Percentiles rank a stretch among this genome's conserved stretches.
phyloP scores from a whole-genome alignment of 2,329 filamentous ascomycete species.

The Chaetomium strumarium region DNA sequence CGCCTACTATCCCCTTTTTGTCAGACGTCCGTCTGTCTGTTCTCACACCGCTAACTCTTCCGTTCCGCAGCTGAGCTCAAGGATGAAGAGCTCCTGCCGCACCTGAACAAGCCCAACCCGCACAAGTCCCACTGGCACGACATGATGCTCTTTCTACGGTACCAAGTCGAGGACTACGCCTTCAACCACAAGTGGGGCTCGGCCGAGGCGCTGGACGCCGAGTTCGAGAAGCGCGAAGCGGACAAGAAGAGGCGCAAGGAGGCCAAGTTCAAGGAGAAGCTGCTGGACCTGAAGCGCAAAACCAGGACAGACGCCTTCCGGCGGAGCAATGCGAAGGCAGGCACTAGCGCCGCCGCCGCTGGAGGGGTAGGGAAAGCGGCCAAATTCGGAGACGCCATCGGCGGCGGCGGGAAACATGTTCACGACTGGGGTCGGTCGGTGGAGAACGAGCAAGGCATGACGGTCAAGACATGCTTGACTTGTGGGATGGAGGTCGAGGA shows the following conservation, averaged over 20 bases:
- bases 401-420: slow-evolving; percentile 64
- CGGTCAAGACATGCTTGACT: slow-evolving; percentile 69
- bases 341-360: slow-evolving; percentile 32
- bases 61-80: slow-evolving; percentile 69
- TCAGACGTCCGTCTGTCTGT: neutral
- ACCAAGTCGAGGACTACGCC: slow-evolving; percentile 91
- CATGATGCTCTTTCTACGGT: slow-evolving; percentile 96
- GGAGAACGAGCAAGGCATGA: slow-evolving; percentile 65
- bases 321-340: slow-evolving; percentile 54
- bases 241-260: slow-evolving; percentile 85
- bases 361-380: slow-evolving; percentile 38
- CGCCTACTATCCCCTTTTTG: neutral
- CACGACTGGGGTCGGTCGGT: slow-evolving; percentile 79
- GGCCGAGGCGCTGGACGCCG: slow-evolving; percentile 74
- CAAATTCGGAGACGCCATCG: slow-evolving; percentile 73
- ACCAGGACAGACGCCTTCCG: slow-evolving; percentile 88
- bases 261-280: slow-evolving; percentile 82
- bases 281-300: slow-evolving; percentile 86
- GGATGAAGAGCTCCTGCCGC: slow-evolving; percentile 78
- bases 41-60: slow-evolving; percentile 1
- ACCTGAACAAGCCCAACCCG: slow-evolving; percentile 84
- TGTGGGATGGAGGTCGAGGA: slow-evolving; percentile 78
- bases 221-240: slow-evolving; percentile 72
- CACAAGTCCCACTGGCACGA: slow-evolving; percentile 96
- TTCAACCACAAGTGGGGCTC: slow-evolving; percentile 89